These are phyloP conservation scores for Pseudopithomyces maydicus DNA, from an alignment of 2,329 filamentous ascomycete genomes.

Conservation along the genomic window DNA sequence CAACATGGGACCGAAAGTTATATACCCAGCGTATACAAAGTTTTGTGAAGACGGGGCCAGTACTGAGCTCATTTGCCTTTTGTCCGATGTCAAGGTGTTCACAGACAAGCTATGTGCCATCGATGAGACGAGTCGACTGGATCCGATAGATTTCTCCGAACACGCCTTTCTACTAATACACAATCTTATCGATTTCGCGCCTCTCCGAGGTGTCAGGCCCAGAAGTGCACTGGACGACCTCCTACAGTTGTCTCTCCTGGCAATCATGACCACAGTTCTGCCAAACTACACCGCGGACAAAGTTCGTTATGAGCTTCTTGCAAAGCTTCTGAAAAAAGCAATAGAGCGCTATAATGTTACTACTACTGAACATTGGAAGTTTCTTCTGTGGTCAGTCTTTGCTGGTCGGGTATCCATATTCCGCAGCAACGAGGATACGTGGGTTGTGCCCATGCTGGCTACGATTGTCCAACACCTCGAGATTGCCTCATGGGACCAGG, in stretches of 20 bases:
- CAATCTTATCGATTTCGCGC: conserved; percentile 5
- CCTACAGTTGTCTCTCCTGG: conserved; percentile 10
- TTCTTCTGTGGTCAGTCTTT: conserved; percentile 13
- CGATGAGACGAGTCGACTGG: conserved; percentile 1
- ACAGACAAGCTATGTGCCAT: background rate
- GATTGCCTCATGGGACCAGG: background rate
- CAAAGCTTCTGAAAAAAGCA: background rate
- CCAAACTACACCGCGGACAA: conserved; percentile 13
- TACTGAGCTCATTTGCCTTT: background rate
- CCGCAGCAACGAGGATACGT: background rate
- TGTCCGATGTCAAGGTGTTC: conserved; percentile 4
- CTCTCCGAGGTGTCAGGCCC: background rate
- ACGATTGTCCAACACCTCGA: background rate
- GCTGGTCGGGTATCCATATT: conserved; percentile 7
- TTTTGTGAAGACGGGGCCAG: background rate
- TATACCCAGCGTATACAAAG: background rate
- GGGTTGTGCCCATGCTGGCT: background rate
- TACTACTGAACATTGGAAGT: background rate
- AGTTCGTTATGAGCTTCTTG: conserved; percentile 9
- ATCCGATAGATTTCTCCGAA: conserved; percentile 12
- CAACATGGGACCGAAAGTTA: background rate
- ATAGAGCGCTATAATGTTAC: background rate
- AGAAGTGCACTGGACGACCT: conserved; percentile 2
- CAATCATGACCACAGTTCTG: conserved; percentile 13
- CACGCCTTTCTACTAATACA: conserved; percentile 5